A percentile compares a stretch with the other conserved stretches of the same genome.
These are phyloP conservation scores for Atkinsonella texensis DNA, from an alignment of 2,329 filamentous ascomycete genomes.

Conservation along the genomic window DNA sequence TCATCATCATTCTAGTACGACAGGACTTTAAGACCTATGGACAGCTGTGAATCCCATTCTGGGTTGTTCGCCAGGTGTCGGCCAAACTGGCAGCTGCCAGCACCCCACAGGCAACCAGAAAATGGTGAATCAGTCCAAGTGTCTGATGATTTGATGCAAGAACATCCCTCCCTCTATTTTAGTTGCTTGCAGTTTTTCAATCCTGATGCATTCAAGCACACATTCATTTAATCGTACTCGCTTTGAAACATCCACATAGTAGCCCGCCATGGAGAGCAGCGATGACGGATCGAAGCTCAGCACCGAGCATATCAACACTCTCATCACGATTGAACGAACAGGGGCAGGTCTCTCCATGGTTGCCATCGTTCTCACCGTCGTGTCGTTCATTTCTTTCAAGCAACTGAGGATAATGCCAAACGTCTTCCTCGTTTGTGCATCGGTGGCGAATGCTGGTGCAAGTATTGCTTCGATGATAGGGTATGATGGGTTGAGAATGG, in stretches of 20 bases:
- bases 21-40: too few relatives aligned
- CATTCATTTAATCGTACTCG: neutral
- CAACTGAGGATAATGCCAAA: slow-evolving; percentile 44
- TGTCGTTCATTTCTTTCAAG: slow-evolving; percentile 37
- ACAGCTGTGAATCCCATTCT: too few relatives aligned
- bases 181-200: too few relatives aligned
- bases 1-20: too few relatives aligned
- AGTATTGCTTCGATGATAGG: slow-evolving; percentile 59
- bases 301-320: slow-evolving; percentile 25
- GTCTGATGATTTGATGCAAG: too few relatives aligned
- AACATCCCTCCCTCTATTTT: too few relatives aligned
- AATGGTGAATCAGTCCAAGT: neutral
- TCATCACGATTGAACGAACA: slow-evolving; percentile 39
- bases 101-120: too few relatives aligned
- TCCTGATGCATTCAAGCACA: neutral
- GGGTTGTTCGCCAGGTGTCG: too few relatives aligned
- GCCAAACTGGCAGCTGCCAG: too few relatives aligned
- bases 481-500: slow-evolving; percentile 46
- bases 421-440: slow-evolving; percentile 30
- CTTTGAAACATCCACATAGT: neutral
- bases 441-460: slow-evolving; percentile 35
- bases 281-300: slow-evolving; percentile 16
- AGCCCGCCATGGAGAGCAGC: slow-evolving; percentile 3
- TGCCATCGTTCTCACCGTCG: slow-evolving; percentile 36
- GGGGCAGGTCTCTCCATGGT: slow-evolving; percentile 42